These are phyloP conservation scores for Diplocarpon rosae DNA, from an alignment of 2,329 filamentous ascomycete genomes.

Conservation along the genomic window DNA sequence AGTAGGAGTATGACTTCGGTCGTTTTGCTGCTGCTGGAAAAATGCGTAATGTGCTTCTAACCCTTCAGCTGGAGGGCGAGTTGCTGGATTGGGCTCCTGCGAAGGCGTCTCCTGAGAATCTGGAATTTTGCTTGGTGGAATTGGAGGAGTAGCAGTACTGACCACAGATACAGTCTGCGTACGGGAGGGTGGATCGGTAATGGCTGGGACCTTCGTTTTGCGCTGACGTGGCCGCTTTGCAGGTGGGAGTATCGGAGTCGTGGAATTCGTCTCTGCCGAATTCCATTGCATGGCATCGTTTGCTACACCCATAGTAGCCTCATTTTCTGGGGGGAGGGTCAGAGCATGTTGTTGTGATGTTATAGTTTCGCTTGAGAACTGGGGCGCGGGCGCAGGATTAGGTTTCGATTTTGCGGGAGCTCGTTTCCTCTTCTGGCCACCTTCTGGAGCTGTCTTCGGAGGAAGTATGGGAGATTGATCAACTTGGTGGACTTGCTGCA, in stretches of 20 bases:
- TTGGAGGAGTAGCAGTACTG: conserved; percentile 23
- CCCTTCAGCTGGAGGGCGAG: conserved; percentile 24
- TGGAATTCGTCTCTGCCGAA: conserved; percentile 14
- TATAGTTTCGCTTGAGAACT: conserved; percentile 5
- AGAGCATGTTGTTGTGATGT: conserved; percentile 6
- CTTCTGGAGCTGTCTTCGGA: conserved; percentile 12
- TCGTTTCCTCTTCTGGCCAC: conserved; percentile 20
- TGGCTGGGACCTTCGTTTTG: conserved; percentile 27
- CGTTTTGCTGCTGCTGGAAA: conserved; percentile 21
- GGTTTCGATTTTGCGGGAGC: conserved; percentile 21
- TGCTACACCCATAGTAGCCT: conserved; percentile 10
- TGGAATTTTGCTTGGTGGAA: conserved; percentile 22
- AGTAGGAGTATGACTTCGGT: conserved; percentile 7
- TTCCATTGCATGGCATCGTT: conserved; percentile 24
- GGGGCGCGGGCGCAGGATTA: conserved; percentile 4
- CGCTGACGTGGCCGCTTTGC: conserved; percentile 32
- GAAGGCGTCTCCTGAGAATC: conserved; percentile 20
- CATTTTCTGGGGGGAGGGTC: conserved; percentile 9
- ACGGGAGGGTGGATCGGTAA: conserved; percentile 16
- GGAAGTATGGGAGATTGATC: conserved; percentile 15
- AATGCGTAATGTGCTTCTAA: conserved; percentile 26
- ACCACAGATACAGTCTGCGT: conserved; percentile 21
- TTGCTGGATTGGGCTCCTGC: conserved; percentile 18
- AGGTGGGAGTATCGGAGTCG: conserved; percentile 22
- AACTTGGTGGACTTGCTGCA: conserved; percentile 15